Evolutionary conservation across 805 yeast genomes (phyloP).

Genomic region (Phaffomyces opuntiae): DNA sequence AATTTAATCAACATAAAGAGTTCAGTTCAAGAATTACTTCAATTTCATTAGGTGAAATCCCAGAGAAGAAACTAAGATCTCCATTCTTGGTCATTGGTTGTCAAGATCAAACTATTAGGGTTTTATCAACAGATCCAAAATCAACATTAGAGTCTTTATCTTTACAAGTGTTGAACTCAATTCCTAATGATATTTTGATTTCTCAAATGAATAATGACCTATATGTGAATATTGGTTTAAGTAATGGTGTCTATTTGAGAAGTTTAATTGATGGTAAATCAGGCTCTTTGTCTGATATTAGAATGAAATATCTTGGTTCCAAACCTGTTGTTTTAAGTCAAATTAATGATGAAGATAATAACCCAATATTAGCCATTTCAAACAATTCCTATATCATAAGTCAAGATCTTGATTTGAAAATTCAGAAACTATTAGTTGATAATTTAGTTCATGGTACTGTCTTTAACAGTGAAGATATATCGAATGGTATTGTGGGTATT

Average conservation of each 20-base stretch:
- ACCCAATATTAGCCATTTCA: conserved; percentile 26
- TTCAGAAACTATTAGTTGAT: conserved; percentile 24
- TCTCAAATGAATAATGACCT: conserved; percentile 15
- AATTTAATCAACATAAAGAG: conserved; percentile 57
- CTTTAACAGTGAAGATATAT: conserved; percentile 57
- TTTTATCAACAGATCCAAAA: conserved; percentile 55
- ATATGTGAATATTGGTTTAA: conserved; percentile 70
- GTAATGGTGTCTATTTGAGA: conserved; percentile 73
- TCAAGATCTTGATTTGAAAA: conserved; percentile 17
- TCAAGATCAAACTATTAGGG: conserved; percentile 61
- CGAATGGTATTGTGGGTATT: conserved; percentile 59
- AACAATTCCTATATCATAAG: conserved; percentile 29
- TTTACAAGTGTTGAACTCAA: conserved; percentile 58
- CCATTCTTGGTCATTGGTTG: conserved; percentile 64
- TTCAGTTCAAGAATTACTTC: conserved; percentile 43
- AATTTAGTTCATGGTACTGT: conserved; percentile 39
- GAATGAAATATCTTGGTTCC: conserved; percentile 69
- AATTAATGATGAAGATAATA: conserved; percentile 7
- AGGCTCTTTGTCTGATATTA: conserved; percentile 59
- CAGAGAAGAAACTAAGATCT: conserved; percentile 40
- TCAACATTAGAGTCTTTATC: conserved; percentile 54
- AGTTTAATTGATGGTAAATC: conserved; percentile 48
- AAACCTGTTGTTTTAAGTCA: conserved; percentile 43
- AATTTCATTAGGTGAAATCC: conserved; percentile 41
- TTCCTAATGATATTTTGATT: conserved; percentile 32